Percentiles rank a stretch among this genome's conserved stretches.
Evolutionary conservation across 345 rosid genomes (phyloP).

Genomic region (Cochlearia excelsa): DNA sequence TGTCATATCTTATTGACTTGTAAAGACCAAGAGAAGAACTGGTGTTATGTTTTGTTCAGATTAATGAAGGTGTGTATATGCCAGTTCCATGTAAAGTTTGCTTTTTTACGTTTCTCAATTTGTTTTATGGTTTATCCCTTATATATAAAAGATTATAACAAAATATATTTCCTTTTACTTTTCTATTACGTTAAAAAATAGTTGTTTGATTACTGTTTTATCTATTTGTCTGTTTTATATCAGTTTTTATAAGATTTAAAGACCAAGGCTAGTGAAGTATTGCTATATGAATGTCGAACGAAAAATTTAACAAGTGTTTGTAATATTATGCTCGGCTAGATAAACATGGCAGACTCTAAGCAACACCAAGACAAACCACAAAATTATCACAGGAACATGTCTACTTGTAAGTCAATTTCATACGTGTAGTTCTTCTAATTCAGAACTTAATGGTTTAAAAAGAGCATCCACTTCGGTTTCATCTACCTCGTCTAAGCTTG

Average conservation of each 20-base stretch:
- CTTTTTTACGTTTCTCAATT: not conserved
- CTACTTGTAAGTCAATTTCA: constrained; percentile 26
- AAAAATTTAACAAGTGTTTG: not conserved
- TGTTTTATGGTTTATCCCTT: not conserved
- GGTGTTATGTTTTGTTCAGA: not conserved
- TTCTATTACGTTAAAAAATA: not conserved
- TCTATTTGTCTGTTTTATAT: not conserved
- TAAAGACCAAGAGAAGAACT: not conserved
- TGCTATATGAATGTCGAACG: not conserved
- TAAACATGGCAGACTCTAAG: too few relatives aligned
- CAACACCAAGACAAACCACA: too few relatives aligned
- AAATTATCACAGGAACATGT: not conserved
- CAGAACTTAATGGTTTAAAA: constrained; percentile 56
- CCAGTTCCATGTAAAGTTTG: constrained; percentile 8
- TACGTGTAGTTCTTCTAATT: constrained; percentile 51
- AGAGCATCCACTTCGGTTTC: constrained; percentile 60
- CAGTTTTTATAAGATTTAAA: too few relatives aligned
- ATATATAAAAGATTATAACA: not conserved
- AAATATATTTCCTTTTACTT: not conserved
- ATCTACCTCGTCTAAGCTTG: constrained; percentile 62
- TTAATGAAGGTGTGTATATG: not conserved
- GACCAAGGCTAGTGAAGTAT: not conserved
- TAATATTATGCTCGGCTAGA: too few relatives aligned
- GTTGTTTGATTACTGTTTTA: not conserved
- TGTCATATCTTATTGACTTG: not conserved